Evolutionary conservation across 129 eudicot genomes (phyloP), one percentile per base, ranked within the genome.

Genomic region (Kitagawia praeruptora): DNA sequence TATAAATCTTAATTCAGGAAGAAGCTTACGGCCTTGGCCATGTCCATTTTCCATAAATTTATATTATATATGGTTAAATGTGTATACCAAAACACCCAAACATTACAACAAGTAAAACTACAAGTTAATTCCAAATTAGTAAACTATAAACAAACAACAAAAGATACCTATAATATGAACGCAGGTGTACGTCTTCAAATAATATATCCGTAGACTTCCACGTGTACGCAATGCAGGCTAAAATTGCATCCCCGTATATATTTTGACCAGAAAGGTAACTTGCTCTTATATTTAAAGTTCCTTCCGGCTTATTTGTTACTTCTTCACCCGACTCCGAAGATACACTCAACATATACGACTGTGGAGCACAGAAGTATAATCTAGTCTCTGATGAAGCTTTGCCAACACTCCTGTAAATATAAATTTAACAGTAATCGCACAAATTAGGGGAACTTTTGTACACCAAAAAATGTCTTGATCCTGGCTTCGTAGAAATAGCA

Each of bases 321-420:
- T 80, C 79, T 28, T 37, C 54, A 41, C 66, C 54, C 16, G 45
- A 78, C 28, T 80, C 89, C 64, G 83, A 70, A 28, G 81, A 78
- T 27, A 66, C 4, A 74, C 77, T 84, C 71, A 74, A 48, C 19
- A 58, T 18, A 49, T 61, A 78, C 15, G 81, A 77, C 77, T 81
- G 82, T 51, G 91, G 89, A 86, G 84, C 87, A 79, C 84, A 56
- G 53, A 71, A 87, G 83, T 92, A 96, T 76, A 96, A 74, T 82
- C 98, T 96, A 82, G 89, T 86, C 85, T 96, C 98, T 3, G 93
- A 87, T 47, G 98, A 90, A 86, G 97, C 92, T 88, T 85, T 96
- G 51, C 99, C 99, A 72, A 96, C 82, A 46, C 86, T 83, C 91
- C 99, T 96, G 81, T 47, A 84, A 83, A 79, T 31, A 81, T 78